Evolutionary conservation across 352 stramenopile genomes (phyloP).

Genomic region (Phytophthora foliorum): DNA sequence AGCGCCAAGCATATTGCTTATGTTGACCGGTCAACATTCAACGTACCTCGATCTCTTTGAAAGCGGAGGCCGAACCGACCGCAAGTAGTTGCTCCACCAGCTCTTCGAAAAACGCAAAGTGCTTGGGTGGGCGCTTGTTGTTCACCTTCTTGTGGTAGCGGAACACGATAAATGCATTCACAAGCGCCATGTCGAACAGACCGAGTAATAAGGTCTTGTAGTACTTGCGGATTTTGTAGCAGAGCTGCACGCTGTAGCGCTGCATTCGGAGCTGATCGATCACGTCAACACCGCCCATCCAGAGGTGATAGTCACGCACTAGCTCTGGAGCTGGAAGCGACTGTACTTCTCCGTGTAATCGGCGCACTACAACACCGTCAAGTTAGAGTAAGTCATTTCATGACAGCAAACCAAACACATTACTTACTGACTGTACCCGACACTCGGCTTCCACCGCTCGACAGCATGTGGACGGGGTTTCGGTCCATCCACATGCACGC

Average conservation of each 20-base stretch:
- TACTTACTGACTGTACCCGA: constrained; percentile 20
- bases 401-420: neutral
- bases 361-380: neutral
- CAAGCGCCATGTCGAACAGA: constrained; percentile 9
- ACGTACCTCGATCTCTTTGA: neutral
- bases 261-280: no score
- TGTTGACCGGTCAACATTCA: constrained; percentile 4
- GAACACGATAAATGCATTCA: constrained; percentile 19
- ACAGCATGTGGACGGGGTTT: constrained; percentile 12
- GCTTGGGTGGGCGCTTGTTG: constrained; percentile 9
- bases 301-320: constrained; percentile 3
- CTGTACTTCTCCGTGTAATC: neutral
- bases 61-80: neutral
- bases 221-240: constrained; percentile 16
- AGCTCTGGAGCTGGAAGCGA: constrained; percentile 6
- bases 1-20: neutral
- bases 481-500: constrained; percentile 21
- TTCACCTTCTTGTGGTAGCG: constrained; percentile 9
- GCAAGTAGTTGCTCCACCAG: constrained; percentile 6
- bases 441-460: neutral
- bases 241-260: constrained; percentile 10
- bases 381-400: no score
- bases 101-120: constrained; percentile 17
- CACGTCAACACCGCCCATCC: no score
- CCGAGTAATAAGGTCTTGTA: constrained; percentile 17